phyloP scores from a whole-genome alignment of 495 filamentous ascomycete species.

The Penicillium coprophilum region DNA sequence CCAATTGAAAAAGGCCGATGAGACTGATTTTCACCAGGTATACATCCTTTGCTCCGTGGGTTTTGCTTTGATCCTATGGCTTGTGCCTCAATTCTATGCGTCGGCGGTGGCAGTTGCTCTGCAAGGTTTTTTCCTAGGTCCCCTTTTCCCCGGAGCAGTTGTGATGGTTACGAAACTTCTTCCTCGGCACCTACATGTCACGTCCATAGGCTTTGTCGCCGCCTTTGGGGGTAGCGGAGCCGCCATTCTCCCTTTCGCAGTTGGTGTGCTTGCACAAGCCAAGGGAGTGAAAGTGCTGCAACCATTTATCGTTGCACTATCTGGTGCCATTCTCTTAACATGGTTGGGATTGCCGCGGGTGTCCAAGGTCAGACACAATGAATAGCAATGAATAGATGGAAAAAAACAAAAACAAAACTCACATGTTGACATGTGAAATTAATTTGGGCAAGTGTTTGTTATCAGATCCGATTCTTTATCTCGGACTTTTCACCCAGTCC shows the following conservation, averaged over 20 bases:
- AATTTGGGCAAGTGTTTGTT: neutral
- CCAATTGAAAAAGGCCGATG: neutral
- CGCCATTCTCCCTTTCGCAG: slow-evolving; percentile 78
- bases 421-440: slow-evolving; percentile 8
- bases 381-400: slow-evolving; percentile 6
- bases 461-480: slow-evolving; percentile 15
- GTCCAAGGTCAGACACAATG: slow-evolving; percentile 20
- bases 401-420: neutral
- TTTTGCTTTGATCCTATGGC: slow-evolving; percentile 62
- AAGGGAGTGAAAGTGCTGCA: slow-evolving; percentile 78
- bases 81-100: slow-evolving; percentile 70
- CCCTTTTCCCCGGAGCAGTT: slow-evolving; percentile 70
- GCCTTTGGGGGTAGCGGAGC: slow-evolving; percentile 80
- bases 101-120: slow-evolving; percentile 67
- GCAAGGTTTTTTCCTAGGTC: slow-evolving; percentile 70
- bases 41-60: slow-evolving; percentile 55
- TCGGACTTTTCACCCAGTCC: neutral
- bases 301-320: slow-evolving; percentile 69
- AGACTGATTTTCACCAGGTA: slow-evolving; percentile 24
- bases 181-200: slow-evolving; percentile 74
- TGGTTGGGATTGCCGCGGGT: slow-evolving; percentile 51
- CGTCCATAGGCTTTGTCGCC: slow-evolving; percentile 77
- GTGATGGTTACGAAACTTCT: slow-evolving; percentile 80
- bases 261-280: slow-evolving; percentile 79
- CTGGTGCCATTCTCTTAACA: slow-evolving; percentile 56